Evolutionary conservation across 768 basidiomycete genomes (phyloP).

Genomic region (Exsudoporus frostii): DNA sequence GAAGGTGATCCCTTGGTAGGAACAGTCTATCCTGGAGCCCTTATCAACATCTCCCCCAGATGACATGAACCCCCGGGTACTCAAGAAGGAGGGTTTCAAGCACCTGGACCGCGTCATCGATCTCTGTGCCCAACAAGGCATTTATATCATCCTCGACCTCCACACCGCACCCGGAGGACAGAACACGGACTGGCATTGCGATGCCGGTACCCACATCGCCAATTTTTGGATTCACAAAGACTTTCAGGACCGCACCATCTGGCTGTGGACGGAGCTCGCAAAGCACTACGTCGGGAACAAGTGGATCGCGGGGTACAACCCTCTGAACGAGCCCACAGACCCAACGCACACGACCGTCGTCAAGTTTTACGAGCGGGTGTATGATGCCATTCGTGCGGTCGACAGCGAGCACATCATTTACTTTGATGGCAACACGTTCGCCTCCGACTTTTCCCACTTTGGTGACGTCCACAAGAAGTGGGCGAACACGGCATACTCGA

Average conservation of each 20-base stretch:
- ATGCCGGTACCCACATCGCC: conserved; percentile 65
- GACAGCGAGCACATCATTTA: conserved; percentile 74
- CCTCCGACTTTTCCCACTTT: conserved; percentile 72
- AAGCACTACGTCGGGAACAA: conserved; percentile 71
- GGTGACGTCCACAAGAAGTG: conserved; percentile 59
- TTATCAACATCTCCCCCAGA: conserved; percentile 32
- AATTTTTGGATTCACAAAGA: conserved; percentile 84
- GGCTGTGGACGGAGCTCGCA: conserved; percentile 77
- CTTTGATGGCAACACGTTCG: conserved; percentile 84
- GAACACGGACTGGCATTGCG: conserved; percentile 79
- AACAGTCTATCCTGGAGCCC: background rate
- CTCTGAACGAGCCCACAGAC: conserved; percentile 79
- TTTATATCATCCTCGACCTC: conserved; percentile 77
- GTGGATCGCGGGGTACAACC: conserved; percentile 88
- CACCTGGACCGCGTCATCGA: conserved; percentile 82
- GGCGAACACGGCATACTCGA: conserved; percentile 72
- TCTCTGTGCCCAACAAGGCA: conserved; percentile 68
- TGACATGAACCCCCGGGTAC: conserved; percentile 75
- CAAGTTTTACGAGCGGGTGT: conserved; percentile 63
- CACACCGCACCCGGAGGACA: conserved; percentile 76
- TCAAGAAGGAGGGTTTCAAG: conserved; percentile 72
- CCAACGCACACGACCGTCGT: conserved; percentile 61
- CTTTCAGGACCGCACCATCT: conserved; percentile 74
- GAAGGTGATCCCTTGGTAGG: conserved; percentile 34
- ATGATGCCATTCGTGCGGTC: conserved; percentile 65